These are phyloP conservation scores for Diplodia corticola DNA, from an alignment of 2,329 filamentous ascomycete genomes.

Conservation along the genomic window DNA sequence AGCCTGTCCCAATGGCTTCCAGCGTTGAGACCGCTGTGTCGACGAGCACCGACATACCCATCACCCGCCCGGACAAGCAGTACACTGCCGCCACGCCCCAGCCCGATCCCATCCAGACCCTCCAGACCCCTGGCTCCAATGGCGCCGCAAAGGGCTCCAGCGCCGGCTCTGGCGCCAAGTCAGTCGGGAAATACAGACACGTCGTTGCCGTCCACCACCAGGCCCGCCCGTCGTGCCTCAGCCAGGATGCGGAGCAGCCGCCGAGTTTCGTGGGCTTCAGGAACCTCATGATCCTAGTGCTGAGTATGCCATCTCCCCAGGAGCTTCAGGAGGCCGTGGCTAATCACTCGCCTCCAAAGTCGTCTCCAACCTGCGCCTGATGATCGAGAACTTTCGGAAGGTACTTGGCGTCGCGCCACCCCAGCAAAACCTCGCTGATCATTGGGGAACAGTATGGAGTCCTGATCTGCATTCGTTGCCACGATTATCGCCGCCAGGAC, in stretches of 20 bases:
- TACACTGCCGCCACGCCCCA: slow-evolving; percentile 27
- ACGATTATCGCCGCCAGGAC: slow-evolving; percentile 81
- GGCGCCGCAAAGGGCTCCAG: slow-evolving; percentile 18
- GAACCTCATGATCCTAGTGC: slow-evolving; percentile 92
- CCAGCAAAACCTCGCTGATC: slow-evolving; percentile 24
- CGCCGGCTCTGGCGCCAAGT: slow-evolving; percentile 26
- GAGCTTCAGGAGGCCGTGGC: slow-evolving; percentile 14
- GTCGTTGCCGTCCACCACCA: slow-evolving; percentile 80
- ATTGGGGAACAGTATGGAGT: slow-evolving; percentile 73
- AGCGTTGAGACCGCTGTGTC: slow-evolving; percentile 29
- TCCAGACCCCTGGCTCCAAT: slow-evolving; percentile 25
- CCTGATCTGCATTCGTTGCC: slow-evolving; percentile 85
- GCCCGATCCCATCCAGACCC: slow-evolving; percentile 22
- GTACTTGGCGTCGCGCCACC: slow-evolving; percentile 45
- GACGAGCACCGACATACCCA: slow-evolving; percentile 32
- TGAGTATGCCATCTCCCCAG: slow-evolving; percentile 58
- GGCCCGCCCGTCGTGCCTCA: slow-evolving; percentile 74
- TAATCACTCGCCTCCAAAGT: slow-evolving; percentile 55
- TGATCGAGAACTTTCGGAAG: slow-evolving; percentile 97
- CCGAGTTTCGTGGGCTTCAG: slow-evolving; percentile 92
- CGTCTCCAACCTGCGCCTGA: slow-evolving; percentile 87
- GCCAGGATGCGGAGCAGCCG: slow-evolving; percentile 71
- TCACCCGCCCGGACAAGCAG: slow-evolving; percentile 29
- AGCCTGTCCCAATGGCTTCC: slow-evolving; percentile 22
- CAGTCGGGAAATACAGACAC: slow-evolving; percentile 75